Evolutionary conservation across 495 filamentous ascomycete genomes (phyloP), one percentile per base, ranked within the genome.

Genomic region (Tuber brumale): DNA sequence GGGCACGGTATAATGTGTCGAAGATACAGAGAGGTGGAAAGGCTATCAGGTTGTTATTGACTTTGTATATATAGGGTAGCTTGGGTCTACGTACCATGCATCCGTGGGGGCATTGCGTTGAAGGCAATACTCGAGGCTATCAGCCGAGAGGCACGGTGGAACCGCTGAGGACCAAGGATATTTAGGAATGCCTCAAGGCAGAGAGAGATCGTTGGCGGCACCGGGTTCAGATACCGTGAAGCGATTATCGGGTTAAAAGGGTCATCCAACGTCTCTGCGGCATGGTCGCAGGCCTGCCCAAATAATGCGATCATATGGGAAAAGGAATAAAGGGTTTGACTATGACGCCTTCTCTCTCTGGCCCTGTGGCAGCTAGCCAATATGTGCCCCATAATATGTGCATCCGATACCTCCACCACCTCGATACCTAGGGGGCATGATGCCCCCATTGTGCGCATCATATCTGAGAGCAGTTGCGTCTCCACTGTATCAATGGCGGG

Each of bases 181-280:
- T 23, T 0, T 0, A 48, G 46, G 23, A 48, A 48, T 6, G 46
- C 7, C 8, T 23, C 21, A 9, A 48, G 46, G 6, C 46, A 48
- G 0, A 1, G 2, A 0, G 19, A 2, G 1, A 48, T 19, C 7
- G 46, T 48, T 7, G 0, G 19, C 0, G 46, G 46, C 2, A 48
- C 46, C 8, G 19, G 46, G 5, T 48, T 48, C 46, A 23, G 46
- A 21, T 48, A 48, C 19, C 46, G 0, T 48, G 46, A 48, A 23
- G 46, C 46, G 6, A 48, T 48, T 23, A 48, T 48, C 6, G 46
- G 46, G 21, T 48, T 21, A 23, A 48, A 48, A 0, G 46, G 6
- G 0, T 1, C 6, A 1, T 48, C 21, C 6, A 7, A 1, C 21
- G 0, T 1, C 0, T 6, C 1, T 0, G 21, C 6, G 19, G 6